Percentiles rank a stretch among this genome's conserved stretches.
These are phyloP conservation scores for Colletotrichum godetiae DNA, from an alignment of 2,329 filamentous ascomycete species.

Conservation along the genomic window DNA sequence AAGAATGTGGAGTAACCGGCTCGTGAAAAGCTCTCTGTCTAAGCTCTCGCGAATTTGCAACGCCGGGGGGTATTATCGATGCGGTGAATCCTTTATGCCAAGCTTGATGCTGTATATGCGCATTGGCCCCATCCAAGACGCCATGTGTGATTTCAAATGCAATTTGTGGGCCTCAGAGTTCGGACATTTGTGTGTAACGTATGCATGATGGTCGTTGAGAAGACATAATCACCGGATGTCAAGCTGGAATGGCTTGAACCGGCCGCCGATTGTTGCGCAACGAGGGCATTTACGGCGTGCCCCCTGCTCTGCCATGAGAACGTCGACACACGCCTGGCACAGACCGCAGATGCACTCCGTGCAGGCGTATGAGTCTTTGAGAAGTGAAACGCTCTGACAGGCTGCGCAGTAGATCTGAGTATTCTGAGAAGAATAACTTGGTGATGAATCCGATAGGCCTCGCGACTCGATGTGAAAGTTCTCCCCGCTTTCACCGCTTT, in stretches of 20 bases:
- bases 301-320: constrained; percentile 80
- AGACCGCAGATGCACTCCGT: constrained; percentile 96
- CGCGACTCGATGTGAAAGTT: constrained; percentile 77
- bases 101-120: constrained; percentile 31
- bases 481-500: constrained; percentile 79
- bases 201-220: background rate
- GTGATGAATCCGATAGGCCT: constrained; percentile 77
- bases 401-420: constrained; percentile 94
- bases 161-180: constrained; percentile 9
- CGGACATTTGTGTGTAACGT: constrained; percentile 6
- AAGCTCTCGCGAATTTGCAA: constrained; percentile 33
- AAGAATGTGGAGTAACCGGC: constrained; percentile 33
- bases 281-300: constrained; percentile 81
- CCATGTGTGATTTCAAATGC: constrained; percentile 31
- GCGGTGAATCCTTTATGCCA: constrained; percentile 28
- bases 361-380: constrained; percentile 91
- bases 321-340: constrained; percentile 87
- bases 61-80: constrained; percentile 35
- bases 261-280: constrained; percentile 81
- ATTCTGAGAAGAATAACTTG: constrained; percentile 76
- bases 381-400: constrained; percentile 79
- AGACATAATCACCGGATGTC: constrained; percentile 71
- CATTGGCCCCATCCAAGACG: constrained; percentile 29
- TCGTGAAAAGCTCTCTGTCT: constrained; percentile 33
- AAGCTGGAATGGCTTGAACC: constrained; percentile 87